Base-by-base conservation (phyloP, 257 asterid genomes). In the Eustoma russellianum region DNA sequence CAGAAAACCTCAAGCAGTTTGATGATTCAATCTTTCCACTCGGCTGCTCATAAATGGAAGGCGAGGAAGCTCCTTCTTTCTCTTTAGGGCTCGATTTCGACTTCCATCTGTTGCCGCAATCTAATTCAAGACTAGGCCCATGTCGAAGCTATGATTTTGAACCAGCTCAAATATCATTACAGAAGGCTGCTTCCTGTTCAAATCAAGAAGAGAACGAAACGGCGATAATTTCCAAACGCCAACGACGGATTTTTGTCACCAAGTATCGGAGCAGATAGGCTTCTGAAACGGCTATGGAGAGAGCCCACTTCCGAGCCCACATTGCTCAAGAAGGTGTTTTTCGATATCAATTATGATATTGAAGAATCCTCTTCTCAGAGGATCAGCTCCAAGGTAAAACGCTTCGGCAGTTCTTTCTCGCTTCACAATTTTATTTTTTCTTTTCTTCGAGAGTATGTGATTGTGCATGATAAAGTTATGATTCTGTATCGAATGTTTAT, bases 341-440 rank as follows among this genome's bases (percentile, higher is more conserved):
- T 66, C 63, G 56, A 65, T 56, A 73, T 57, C 48, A 86, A 80
- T 52, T 96, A 90, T 54, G 97, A 86, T 33, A 91, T 91, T 62
- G 98, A 91, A 68, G 84, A 68, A 15, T 87, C 82, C 54, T 88
- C 94, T 63, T 82, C 93, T 15, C 86, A 86, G 96, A 87, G 33
- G 96, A 80, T 48, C 67, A 19, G 59, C 61, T 61, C 6, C 50
- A 50, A 66, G 94, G 95, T 84, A 66, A 44, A 38, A 56, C n/a
- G 41, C 34, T 57, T 40, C 35, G 1, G 16, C 38, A 17, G 56
- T 52, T 57, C 40, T 38, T 9, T 12, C 48, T 46, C 33, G 53
- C 15, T 16, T 33, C 13, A 40, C 10, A 50, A 43, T 5, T 41
- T 7, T 43, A 13, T 17, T 6, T 19, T 3, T 18, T 14, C 46